Percentiles rank a stretch among this genome's conserved stretches.
These are phyloP conservation scores for Paraphoma sp. DNA, from an alignment of 2,329 filamentous ascomycete genomes.

Conservation along the genomic window DNA sequence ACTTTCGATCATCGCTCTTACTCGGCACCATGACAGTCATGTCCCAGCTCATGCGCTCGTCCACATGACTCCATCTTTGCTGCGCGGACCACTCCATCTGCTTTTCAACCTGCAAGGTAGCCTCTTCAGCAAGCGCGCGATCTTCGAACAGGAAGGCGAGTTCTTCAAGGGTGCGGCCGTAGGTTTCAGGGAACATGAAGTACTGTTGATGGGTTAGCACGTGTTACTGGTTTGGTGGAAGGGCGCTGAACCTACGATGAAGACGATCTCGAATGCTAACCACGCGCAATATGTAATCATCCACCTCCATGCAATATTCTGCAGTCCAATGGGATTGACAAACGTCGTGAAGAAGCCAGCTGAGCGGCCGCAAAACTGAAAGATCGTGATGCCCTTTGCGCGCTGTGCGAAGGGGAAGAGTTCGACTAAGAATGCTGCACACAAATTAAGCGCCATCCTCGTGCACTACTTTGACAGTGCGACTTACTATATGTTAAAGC, in stretches of 20 bases:
- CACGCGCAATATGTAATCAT: conserved; percentile 68
- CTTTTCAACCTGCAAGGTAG: conserved; percentile 37
- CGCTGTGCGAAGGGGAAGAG: conserved; percentile 58
- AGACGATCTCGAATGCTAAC: conserved; percentile 65
- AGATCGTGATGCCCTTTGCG: conserved; percentile 58
- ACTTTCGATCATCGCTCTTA: neutral
- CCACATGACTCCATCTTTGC: conserved; percentile 5
- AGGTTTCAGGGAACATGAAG: conserved; percentile 73
- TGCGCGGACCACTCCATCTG: conserved; percentile 31
- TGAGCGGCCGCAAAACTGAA: conserved; percentile 69
- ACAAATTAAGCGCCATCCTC: conserved; percentile 2
- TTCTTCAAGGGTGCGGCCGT: conserved; percentile 72
- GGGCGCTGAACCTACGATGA: conserved; percentile 51
- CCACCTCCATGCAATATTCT: conserved; percentile 67
- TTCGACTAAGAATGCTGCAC: conserved; percentile 57
- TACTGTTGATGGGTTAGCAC: conserved; percentile 44
- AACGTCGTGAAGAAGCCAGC: conserved; percentile 66
- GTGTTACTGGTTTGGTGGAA: neutral
- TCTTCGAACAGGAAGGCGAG: conserved; percentile 57
- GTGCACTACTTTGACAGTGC: neutral
- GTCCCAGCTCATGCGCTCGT: conserved; percentile 18
- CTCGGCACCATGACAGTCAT: conserved; percentile 15
- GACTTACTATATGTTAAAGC: conserved; percentile 63
- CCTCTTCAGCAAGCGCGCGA: conserved; percentile 34
- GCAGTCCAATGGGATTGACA: conserved; percentile 68